Evolutionary conservation across 768 basidiomycete genomes (phyloP).

Genomic region (Pholiota molesta): DNA sequence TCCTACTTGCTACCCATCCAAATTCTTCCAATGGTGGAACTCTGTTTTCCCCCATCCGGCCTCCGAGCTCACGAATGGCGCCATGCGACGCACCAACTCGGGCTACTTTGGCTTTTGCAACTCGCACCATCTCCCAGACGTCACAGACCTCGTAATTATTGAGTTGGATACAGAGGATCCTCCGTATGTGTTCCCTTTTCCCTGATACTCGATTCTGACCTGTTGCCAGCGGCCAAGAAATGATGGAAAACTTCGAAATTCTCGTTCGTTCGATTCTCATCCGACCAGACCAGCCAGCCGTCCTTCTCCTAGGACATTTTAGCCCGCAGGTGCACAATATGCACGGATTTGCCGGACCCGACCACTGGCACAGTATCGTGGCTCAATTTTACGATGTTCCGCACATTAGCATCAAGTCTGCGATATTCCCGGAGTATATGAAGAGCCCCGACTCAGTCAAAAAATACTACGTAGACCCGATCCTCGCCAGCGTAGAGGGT

Average conservation of each 20-base stretch:
- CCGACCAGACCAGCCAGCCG: constrained; percentile 88
- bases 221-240: constrained; percentile 58
- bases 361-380: constrained; percentile 86
- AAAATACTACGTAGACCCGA: constrained; percentile 79
- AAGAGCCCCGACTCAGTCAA: constrained; percentile 62
- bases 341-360: constrained; percentile 88
- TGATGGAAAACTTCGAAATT: constrained; percentile 86
- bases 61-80: constrained; percentile 96
- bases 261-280: constrained; percentile 91
- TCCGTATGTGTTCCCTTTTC: constrained; percentile 56
- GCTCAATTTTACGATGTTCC: constrained; percentile 98
- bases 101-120: constrained; percentile 96
- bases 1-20: constrained; percentile 86
- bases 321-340: constrained; percentile 79
- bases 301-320: constrained; percentile 95
- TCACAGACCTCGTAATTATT: constrained; percentile 91
- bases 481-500: constrained; percentile 79
- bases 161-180: constrained; percentile 94
- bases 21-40: constrained; percentile 98
- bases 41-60: constrained; percentile 97
- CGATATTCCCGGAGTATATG: constrained; percentile 85
- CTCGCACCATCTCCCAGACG: constrained; percentile 90
- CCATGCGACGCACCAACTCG: constrained; percentile 89
- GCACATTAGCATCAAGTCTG: constrained; percentile 84
- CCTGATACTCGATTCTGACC: not conserved